Evolutionary conservation across 2,329 filamentous ascomycete species (phyloP), one percentile per base, ranked within the genome.

Genomic region (Byssothecium circinans): DNA sequence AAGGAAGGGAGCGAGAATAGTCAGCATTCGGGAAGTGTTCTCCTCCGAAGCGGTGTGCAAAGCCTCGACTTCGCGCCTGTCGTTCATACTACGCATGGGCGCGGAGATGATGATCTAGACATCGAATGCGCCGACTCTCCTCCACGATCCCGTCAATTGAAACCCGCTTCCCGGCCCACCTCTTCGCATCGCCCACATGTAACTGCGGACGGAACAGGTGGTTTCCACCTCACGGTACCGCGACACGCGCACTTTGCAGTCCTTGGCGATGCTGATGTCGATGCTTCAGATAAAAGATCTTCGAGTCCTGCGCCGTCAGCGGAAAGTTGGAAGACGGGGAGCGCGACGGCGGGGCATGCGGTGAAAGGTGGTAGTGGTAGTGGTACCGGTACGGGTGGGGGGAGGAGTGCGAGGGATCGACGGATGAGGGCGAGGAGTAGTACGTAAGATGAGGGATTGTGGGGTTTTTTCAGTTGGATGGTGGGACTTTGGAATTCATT

Each of bases 361-460:
- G 29, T n/a, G 4, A n/a, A 14, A 14, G 29, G 29, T 5, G 12
- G 29, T 32, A 12, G 41, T 12, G 25, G 37, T 18, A 48, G 29
- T 5, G 12, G 29, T 32, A 12, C 40, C 10, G 25, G 37, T 18
- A 48, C 45, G 1, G 63, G 60, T 18, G 60, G 60, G 8, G 62
- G 61, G 1, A 54, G 62, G 34, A 64, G 58, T 43, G 62, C 62
- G 8, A 44, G 49, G 36, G 62, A 67, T 56, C 41, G 61, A 35
- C 56, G 50, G 47, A 52, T 40, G 6, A 70, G 54, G 29, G 46
- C 38, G 10, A 45, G 40, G 36, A 17, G 50, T 43, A 56, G 47
- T 29, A 44, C 22, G 14, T 45, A 32, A 32, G 12, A n/a, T 32
- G 29, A 5, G 29, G 14, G 8, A 32, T 32, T 32, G 7, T 11